These are phyloP conservation scores for Penicillium capsulatum DNA, from an alignment of 2,329 filamentous ascomycete genomes.

Conservation along the genomic window DNA sequence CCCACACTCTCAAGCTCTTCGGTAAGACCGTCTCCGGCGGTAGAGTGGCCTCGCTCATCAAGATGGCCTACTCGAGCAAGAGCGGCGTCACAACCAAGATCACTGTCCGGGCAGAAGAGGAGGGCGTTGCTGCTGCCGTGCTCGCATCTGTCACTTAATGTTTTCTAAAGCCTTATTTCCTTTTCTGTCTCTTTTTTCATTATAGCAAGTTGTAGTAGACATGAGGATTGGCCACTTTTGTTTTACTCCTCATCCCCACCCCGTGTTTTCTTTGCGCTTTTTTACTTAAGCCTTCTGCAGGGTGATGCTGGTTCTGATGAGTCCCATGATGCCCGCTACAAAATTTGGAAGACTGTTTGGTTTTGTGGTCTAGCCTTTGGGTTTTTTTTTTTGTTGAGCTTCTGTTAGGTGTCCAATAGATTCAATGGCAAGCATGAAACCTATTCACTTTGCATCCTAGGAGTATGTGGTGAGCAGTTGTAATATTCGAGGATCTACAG, in stretches of 20 bases:
- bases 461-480: no score
- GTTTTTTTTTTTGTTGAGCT: conserved; percentile 2
- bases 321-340: conserved; percentile 17
- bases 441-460: no score
- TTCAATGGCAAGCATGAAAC: conserved; percentile 1
- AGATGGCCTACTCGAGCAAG: conserved; percentile 93
- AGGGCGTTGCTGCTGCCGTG: conserved; percentile 78
- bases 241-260: conserved; percentile 4
- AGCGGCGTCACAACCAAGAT: conserved; percentile 95
- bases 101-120: conserved; percentile 84
- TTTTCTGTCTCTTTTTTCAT: conserved; percentile 16
- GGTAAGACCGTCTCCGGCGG: conserved; percentile 92
- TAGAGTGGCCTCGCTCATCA: conserved; percentile 77
- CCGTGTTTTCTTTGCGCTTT: conserved; percentile 7
- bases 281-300: conserved; percentile 10
- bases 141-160: conserved; percentile 75
- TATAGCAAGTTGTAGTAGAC: conserved; percentile 25
- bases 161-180: conserved; percentile 20
- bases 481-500: no score
- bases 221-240: conserved; percentile 12
- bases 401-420: conserved; percentile 1
- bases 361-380: not conserved
- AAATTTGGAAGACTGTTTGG: conserved; percentile 14
- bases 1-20: conserved; percentile 90
- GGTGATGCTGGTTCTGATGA: conserved; percentile 14